Evolutionary conservation across 805 yeast genomes (phyloP), one percentile per base, ranked within the genome.

Genomic region (Pichia heedii): DNA sequence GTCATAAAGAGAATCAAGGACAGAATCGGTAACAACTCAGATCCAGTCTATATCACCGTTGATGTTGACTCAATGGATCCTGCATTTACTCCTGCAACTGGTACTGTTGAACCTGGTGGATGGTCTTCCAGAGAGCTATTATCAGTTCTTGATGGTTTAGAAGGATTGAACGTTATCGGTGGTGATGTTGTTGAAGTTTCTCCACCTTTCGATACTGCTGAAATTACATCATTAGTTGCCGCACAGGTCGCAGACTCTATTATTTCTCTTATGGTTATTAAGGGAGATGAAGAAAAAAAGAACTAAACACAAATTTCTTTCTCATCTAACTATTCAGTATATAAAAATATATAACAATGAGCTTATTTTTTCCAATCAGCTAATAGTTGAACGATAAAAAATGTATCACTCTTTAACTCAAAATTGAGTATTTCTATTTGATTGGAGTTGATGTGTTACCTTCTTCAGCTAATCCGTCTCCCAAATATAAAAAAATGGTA

Each of bases 41-140:
- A 30, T n/a, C 44, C 44, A 24, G 72, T 69, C 9, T 70, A 70
- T 52, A 62, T 70, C 16, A 57, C 70, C 2, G 66, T 70, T 36
- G 75, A 70, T 55, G 74, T 76, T 39, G 84, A 79, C 55, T 81
- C 77, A 7, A 62, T 82, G 45, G 88, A 82, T 55, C 87, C 88
- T 1, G 77, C 83, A 5, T 86, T 86, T 1, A 86, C 87, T 12
- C 50, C 50, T 16, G 88, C 82, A 0, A 82, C 89, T 0, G 89
- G 89, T n/a, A 81, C 89, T 4, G 76, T 81, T 51, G 89, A 82
- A 56, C 74, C 73, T 3, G 89, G 89, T 37, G 79, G 79, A 27
- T 73, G 70, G 67, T 66, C 74, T 8, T 56, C 69, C 2, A 58
- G 79, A 39, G 79, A 73, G 52, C 54, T 73, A 33, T 55, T 71